Percentiles rank a stretch among this genome's conserved stretches.
phyloP scores from a whole-genome alignment of 2,329 filamentous ascomycete species.

The Colletotrichum spinosum region DNA sequence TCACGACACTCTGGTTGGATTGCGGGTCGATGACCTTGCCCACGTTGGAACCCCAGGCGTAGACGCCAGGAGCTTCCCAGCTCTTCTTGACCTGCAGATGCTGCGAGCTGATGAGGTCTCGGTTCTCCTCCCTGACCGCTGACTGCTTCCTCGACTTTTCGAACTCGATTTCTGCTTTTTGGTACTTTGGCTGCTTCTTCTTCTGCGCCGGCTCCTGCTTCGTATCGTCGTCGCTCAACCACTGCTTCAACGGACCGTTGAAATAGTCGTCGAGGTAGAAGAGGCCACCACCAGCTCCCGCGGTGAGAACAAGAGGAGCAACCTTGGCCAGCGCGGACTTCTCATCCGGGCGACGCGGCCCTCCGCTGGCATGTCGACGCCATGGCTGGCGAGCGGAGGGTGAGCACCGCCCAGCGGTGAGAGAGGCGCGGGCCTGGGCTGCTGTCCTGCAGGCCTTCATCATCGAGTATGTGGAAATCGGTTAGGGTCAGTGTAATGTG shows the following conservation, averaged over 20 bases:
- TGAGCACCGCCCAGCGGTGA: slow-evolving; percentile 30
- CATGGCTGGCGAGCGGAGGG: slow-evolving; percentile 23
- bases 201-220: slow-evolving; percentile 12
- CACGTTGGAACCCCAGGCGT: slow-evolving; percentile 91
- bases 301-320: slow-evolving; percentile 16
- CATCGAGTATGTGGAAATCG: not conserved
- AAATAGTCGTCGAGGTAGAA: slow-evolving; percentile 47
- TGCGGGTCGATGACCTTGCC: slow-evolving; percentile 88
- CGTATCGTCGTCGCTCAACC: slow-evolving; percentile 11
- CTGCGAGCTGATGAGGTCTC: slow-evolving; percentile 84
- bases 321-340: slow-evolving; percentile 14
- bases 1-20: slow-evolving; percentile 81
- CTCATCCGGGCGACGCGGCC: slow-evolving; percentile 10
- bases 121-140: slow-evolving; percentile 75
- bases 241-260: slow-evolving; percentile 32
- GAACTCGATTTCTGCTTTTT: slow-evolving; percentile 70
- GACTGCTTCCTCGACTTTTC: slow-evolving; percentile 72
- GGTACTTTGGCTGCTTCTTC: slow-evolving; percentile 36
- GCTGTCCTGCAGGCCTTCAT: slow-evolving; percentile 34
- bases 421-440: slow-evolving; percentile 30
- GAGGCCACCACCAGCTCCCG: slow-evolving; percentile 51
- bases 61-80: slow-evolving; percentile 86
- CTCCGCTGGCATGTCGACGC: slow-evolving; percentile 28
- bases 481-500: not conserved
- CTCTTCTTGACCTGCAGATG: slow-evolving; percentile 89